phyloP scores from a whole-genome alignment of 345 rosid genomes.

The Arabis alpina region DNA sequence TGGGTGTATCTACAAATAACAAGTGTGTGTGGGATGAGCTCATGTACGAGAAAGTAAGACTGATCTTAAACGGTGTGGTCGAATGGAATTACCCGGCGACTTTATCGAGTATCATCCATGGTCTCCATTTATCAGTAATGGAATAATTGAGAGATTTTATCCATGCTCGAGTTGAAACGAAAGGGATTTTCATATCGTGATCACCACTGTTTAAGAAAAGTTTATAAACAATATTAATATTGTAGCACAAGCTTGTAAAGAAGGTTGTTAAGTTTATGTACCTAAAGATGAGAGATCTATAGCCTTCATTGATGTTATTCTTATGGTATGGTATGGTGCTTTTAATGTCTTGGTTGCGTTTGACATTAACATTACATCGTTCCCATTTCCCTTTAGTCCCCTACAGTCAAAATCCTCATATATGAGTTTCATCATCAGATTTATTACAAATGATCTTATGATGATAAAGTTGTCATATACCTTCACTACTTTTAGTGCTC shows the following conservation, averaged over 20 bases:
- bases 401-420: background rate
- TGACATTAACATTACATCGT: background rate
- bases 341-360: background rate
- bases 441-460: background rate
- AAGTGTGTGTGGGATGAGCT: too few species aligned
- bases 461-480: background rate
- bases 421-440: background rate
- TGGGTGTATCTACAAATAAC: constrained; percentile 52
- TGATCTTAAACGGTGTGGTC: too few species aligned
- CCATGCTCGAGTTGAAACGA: constrained; percentile 61
- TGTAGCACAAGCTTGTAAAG: background rate
- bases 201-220: constrained; percentile 50
- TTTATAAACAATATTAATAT: background rate
- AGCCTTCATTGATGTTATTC: constrained; percentile 9
- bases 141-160: constrained; percentile 54
- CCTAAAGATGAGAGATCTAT: constrained; percentile 10
- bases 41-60: too few species aligned
- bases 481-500: constrained; percentile 30
- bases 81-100: constrained; percentile 52
- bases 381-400: constrained; percentile 11
- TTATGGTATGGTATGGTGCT: constrained; percentile 24
- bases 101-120: constrained; percentile 54
- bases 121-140: constrained; percentile 59
- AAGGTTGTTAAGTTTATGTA: background rate
- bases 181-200: constrained; percentile 57